These are phyloP conservation scores for Sporothrix pseudoabietina DNA, from an alignment of 2,329 filamentous ascomycete genomes.

Conservation along the genomic window DNA sequence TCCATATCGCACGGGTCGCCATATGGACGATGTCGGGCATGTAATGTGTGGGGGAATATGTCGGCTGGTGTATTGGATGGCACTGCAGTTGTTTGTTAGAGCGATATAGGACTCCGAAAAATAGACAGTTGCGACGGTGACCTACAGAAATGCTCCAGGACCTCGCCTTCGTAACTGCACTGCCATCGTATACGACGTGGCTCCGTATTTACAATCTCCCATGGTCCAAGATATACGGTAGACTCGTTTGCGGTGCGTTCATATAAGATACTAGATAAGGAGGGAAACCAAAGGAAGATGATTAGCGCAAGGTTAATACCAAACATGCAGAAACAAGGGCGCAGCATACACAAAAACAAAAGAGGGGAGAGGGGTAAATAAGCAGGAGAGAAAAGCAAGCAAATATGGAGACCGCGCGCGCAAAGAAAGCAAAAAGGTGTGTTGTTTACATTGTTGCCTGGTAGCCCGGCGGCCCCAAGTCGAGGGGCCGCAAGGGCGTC, in stretches of 20 bases:
- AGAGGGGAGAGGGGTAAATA: not conserved
- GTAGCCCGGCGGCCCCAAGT: conserved; percentile 56
- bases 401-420: conserved; percentile 29
- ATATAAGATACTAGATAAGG: conserved; percentile 51
- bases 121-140: not conserved
- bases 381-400: not conserved
- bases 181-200: conserved; percentile 56
- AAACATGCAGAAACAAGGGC: not conserved
- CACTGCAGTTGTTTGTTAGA: conserved; percentile 41
- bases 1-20: conserved; percentile 55
- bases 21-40: conserved; percentile 55
- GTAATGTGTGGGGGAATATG: conserved; percentile 53
- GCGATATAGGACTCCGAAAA: no score
- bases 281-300: not conserved
- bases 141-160: conserved; percentile 55
- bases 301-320: not conserved
- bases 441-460: conserved; percentile 55
- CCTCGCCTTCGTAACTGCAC: conserved; percentile 55
- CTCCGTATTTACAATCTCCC: conserved; percentile 53
- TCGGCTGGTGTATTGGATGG: conserved; percentile 50
- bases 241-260: conserved; percentile 53
- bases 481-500: conserved; percentile 49
- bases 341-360: not conserved
- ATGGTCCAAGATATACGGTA: conserved; percentile 56
- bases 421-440: conserved; percentile 31